Percentiles rank a stretch among this genome's conserved stretches.
phyloP scores from a whole-genome alignment of 441 rosid genomes.

The Caryocar brasiliense region DNA sequence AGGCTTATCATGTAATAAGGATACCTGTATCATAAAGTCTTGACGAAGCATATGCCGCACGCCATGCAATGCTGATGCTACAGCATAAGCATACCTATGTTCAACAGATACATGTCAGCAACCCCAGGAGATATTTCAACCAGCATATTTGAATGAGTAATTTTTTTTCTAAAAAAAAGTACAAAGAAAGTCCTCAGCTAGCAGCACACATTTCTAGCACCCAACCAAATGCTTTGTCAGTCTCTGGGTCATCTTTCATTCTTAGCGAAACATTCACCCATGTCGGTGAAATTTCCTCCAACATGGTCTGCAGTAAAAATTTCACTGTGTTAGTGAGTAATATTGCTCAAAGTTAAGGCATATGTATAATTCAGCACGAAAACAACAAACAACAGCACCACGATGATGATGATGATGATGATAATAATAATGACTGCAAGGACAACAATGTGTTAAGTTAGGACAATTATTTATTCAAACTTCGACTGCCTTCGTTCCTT shows the following conservation, averaged over 20 bases:
- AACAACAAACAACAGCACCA: background rate
- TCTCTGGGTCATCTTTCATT: slow-evolving; percentile 65
- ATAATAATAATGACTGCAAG: too few species aligned
- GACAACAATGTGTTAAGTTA: background rate
- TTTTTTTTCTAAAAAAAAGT: too few species aligned
- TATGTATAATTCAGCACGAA: background rate
- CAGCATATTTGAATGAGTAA: background rate
- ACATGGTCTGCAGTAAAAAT: slow-evolving; percentile 32
- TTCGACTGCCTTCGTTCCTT: too few species aligned
- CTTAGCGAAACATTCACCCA: slow-evolving; percentile 71
- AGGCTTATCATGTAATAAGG: background rate
- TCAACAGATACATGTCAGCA: slow-evolving; percentile 4
- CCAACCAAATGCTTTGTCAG: slow-evolving; percentile 79
- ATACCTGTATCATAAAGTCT: slow-evolving; percentile 77
- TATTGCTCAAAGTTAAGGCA: background rate
- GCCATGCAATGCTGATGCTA: slow-evolving; percentile 67
- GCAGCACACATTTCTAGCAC: slow-evolving; percentile 74
- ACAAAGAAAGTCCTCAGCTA: background rate
- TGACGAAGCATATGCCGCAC: slow-evolving; percentile 50
- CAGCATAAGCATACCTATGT: slow-evolving; percentile 73
- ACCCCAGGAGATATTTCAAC: background rate
- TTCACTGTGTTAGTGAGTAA: slow-evolving; percentile 4
- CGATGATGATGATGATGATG: background rate
- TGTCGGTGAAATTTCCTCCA: slow-evolving; percentile 62
- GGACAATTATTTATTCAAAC: too few species aligned